These are phyloP conservation scores for Tetrastigma voinierianum DNA, from an alignment of 164 flowering plant species.

Conservation along the genomic window DNA sequence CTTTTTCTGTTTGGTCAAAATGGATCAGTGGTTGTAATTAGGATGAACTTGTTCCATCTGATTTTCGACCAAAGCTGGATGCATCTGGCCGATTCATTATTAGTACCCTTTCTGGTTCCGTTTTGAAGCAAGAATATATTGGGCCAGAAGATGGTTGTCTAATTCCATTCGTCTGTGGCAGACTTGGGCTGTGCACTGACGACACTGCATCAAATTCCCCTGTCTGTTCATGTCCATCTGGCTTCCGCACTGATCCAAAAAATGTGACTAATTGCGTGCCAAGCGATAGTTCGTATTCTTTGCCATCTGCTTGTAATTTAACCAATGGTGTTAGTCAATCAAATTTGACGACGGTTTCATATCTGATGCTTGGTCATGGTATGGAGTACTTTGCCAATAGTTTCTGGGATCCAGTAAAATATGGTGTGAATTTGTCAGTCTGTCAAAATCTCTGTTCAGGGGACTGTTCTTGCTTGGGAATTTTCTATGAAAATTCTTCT, in stretches of 20 bases:
- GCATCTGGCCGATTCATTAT: conserved; percentile 48
- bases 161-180: conserved; percentile 60
- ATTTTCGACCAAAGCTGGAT: conserved; percentile 55
- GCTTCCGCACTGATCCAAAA: conserved; percentile 31
- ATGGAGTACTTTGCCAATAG: conserved; percentile 49
- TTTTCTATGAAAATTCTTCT: conserved; percentile 59
- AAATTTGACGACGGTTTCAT: conserved; percentile 36
- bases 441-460: conserved; percentile 62
- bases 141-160: conserved; percentile 55
- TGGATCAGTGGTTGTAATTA: conserved; percentile 47
- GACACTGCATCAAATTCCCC: conserved; percentile 19
- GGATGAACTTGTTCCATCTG: conserved; percentile 33
- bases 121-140: conserved; percentile 31
- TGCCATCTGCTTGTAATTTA: conserved; percentile 41
- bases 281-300: conserved; percentile 31
- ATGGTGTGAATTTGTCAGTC: conserved; percentile 29
- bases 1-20: conserved; percentile 44
- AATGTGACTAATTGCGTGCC: conserved; percentile 48
- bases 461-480: conserved; percentile 79
- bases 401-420: conserved; percentile 33
- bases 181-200: conserved; percentile 50
- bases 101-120: conserved; percentile 29
- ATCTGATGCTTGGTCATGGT: conserved; percentile 43
- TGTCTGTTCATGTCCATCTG: conserved; percentile 61
- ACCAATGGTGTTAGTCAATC: conserved; percentile 13